These are phyloP conservation scores for Pseudonitzschia pungens DNA, from an alignment of 108 stramenopile species.

Conservation along the genomic window DNA sequence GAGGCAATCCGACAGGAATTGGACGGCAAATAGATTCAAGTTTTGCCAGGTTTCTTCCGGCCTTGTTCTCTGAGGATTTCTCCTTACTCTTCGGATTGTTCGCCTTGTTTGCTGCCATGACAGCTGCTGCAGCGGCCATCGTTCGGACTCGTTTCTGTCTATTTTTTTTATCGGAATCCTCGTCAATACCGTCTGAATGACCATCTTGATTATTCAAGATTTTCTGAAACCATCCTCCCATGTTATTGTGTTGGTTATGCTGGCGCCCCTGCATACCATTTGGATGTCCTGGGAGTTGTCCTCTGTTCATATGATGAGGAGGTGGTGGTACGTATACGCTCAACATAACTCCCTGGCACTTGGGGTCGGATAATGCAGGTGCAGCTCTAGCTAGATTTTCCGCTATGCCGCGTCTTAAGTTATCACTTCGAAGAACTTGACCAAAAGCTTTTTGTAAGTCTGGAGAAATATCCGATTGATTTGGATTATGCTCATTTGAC, in stretches of 20 bases:
- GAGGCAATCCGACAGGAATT: conserved; percentile 58
- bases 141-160: conserved; percentile 55
- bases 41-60: conserved; percentile 57
- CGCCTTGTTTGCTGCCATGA: conserved; percentile 53
- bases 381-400: conserved; percentile 84
- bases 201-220: conserved; percentile 51
- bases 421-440: conserved; percentile 74
- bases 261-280: conserved; percentile 21
- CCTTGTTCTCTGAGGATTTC: conserved; percentile 56
- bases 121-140: conserved; percentile 75
- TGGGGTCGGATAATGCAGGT: conserved; percentile 85
- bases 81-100: conserved; percentile 40
- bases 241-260: conserved; percentile 33
- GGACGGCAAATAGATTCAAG: conserved; percentile 70
- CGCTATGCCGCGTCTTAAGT: conserved; percentile 75
- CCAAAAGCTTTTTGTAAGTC: conserved; percentile 77
- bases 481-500: conserved; percentile 26
- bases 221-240: conserved; percentile 82
- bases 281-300: conserved; percentile 54
- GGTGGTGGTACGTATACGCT: conserved; percentile 88
- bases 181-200: conserved; percentile 20
- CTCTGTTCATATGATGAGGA: conserved; percentile 57
- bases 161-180: conserved; percentile 28
- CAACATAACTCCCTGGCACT: conserved; percentile 90
- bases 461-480: conserved; percentile 47